Evolutionary conservation across 768 basidiomycete genomes (phyloP).

Genomic region (Calocera viscosa): DNA sequence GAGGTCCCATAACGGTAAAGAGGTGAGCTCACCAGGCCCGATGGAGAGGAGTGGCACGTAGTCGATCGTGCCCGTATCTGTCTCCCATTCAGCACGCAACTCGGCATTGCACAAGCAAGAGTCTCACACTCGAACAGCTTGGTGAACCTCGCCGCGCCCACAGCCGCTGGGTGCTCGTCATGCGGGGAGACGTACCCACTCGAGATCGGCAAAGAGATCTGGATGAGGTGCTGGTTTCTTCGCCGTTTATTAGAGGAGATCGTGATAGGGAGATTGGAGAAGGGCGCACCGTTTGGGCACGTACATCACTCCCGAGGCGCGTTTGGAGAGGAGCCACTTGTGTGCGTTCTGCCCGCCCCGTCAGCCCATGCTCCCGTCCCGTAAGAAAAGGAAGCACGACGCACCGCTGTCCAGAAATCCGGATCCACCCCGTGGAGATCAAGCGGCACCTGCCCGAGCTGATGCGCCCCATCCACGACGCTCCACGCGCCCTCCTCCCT

Average conservation of each 20-base stretch:
- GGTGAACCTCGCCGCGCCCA: slow-evolving; percentile 31
- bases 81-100: slow-evolving; percentile 22
- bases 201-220: slow-evolving; percentile 47
- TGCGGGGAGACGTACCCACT: slow-evolving; percentile 40
- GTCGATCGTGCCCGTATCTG: slow-evolving; percentile 58
- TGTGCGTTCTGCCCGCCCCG: slow-evolving; percentile 51
- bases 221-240: slow-evolving; percentile 55
- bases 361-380: not conserved
- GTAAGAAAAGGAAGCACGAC: slow-evolving; percentile 18
- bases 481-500: slow-evolving; percentile 48
- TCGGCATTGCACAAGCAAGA: slow-evolving; percentile 16
- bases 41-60: slow-evolving; percentile 34
- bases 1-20: too few relatives aligned
- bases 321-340: slow-evolving; percentile 70
- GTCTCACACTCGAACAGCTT: slow-evolving; percentile 39
- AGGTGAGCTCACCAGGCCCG: not conserved
- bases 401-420: slow-evolving; percentile 69
- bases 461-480: slow-evolving; percentile 70
- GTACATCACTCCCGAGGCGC: slow-evolving; percentile 58
- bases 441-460: slow-evolving; percentile 53
- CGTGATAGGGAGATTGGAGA: not conserved
- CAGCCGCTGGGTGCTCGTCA: slow-evolving; percentile 22
- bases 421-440: slow-evolving; percentile 44
- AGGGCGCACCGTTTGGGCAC: slow-evolving; percentile 45
- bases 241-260: too few relatives aligned